These are phyloP conservation scores for Citrus sp. DNA, from an alignment of 345 rosid species.

Conservation along the genomic window DNA sequence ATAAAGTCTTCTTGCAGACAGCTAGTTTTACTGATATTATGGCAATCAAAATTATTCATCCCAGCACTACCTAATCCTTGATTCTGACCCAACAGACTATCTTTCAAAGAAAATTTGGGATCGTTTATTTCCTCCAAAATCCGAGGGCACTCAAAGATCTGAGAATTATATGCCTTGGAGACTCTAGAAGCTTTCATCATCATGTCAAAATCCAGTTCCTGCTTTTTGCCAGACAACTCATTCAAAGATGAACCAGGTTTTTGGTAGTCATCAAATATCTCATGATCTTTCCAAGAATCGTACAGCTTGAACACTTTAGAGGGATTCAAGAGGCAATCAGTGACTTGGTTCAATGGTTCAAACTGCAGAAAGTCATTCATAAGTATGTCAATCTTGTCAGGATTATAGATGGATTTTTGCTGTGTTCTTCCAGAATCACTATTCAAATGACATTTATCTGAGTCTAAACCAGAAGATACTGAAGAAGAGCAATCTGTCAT, in stretches of 20 bases:
- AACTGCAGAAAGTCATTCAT: slow-evolving; percentile 41
- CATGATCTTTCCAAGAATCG: slow-evolving; percentile 44
- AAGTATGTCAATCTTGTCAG: slow-evolving; percentile 28
- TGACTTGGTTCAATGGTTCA: slow-evolving; percentile 32
- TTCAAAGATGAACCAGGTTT: slow-evolving; percentile 33
- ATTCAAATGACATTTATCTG: slow-evolving; percentile 43
- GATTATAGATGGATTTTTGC: slow-evolving; percentile 23
- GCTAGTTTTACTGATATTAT: slow-evolving; percentile 26
- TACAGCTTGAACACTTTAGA: slow-evolving; percentile 28
- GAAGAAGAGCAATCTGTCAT: slow-evolving; percentile 93
- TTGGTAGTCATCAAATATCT: slow-evolving; percentile 28
- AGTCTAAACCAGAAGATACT: slow-evolving; percentile 70
- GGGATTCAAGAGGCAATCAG: slow-evolving; percentile 31
- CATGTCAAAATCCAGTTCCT: slow-evolving; percentile 26
- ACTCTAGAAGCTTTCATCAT: slow-evolving; percentile 26
- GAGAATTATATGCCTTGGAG: slow-evolving; percentile 15
- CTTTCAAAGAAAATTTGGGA: slow-evolving; percentile 27
- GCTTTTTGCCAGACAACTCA: slow-evolving; percentile 34
- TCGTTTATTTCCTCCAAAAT: slow-evolving; percentile 20
- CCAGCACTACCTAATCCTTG: slow-evolving; percentile 27
- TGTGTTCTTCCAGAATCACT: slow-evolving; percentile 42
- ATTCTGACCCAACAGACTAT: slow-evolving; percentile 27
- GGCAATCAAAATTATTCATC: slow-evolving; percentile 26
- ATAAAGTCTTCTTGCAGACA: slow-evolving; percentile 34
- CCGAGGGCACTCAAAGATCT: slow-evolving; percentile 18